These are phyloP conservation scores for Casaregolazyma suthepensis DNA, from an alignment of 1,139 yeast genomes.

Conservation along the genomic window DNA sequence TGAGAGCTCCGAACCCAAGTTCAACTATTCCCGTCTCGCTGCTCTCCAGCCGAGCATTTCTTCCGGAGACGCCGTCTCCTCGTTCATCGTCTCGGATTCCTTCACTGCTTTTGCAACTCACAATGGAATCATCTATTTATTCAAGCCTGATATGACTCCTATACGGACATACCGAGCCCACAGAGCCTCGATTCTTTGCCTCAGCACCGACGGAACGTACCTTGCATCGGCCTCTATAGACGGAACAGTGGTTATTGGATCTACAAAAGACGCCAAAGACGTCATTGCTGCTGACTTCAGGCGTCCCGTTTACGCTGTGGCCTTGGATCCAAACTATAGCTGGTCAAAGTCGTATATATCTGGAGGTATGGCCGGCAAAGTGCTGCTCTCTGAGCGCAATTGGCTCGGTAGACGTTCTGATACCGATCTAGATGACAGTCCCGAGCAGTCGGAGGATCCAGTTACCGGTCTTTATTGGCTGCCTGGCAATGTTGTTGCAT, in stretches of 20 bases:
- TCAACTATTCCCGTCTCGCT: constrained; percentile 65
- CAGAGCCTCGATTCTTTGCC: constrained; percentile 69
- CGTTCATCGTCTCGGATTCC: constrained; percentile 52
- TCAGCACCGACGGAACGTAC: constrained; percentile 61
- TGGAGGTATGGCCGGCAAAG: constrained; percentile 90
- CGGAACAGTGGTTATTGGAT: constrained; percentile 83
- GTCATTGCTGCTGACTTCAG: constrained; percentile 74
- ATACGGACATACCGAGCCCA: constrained; percentile 78
- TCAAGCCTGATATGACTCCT: constrained; percentile 50
- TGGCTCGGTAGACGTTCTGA: constrained; percentile 87
- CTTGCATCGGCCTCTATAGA: constrained; percentile 90
- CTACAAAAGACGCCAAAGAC: constrained; percentile 56
- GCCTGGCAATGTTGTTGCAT: constrained; percentile 55
- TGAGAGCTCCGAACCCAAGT: constrained; percentile 60
- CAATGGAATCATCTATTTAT: constrained; percentile 71
- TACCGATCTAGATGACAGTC: constrained; percentile 41
- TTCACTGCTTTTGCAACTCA: constrained; percentile 82
- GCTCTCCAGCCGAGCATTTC: constrained; percentile 65
- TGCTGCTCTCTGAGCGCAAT: constrained; percentile 64
- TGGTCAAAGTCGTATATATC: constrained; percentile 62
- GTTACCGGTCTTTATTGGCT: constrained; percentile 58
- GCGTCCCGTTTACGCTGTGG: constrained; percentile 83
- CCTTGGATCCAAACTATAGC: constrained; percentile 63
- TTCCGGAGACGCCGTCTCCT: constrained; percentile 68
- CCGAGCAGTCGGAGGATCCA: constrained; percentile 53